A percentile compares a stretch with the other conserved stretches of the same genome.
These are phyloP conservation scores for Medicago lupulina DNA, from an alignment of 306 rosid genomes.

Conservation along the genomic window DNA sequence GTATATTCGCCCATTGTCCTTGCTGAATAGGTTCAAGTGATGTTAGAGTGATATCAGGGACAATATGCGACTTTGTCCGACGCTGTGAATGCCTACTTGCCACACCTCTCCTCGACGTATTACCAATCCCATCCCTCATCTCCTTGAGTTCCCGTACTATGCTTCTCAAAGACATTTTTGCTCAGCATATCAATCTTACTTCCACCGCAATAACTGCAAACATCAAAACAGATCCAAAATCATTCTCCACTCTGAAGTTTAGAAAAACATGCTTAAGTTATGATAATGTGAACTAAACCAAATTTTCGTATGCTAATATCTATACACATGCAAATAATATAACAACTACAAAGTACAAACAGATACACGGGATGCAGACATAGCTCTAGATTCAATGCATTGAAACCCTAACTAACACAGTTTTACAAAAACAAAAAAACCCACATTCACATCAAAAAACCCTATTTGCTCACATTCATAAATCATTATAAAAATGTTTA, in stretches of 20 bases:
- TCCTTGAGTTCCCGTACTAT: constrained; percentile 69
- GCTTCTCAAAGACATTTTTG: constrained; percentile 71
- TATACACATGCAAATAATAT: constrained; percentile 10
- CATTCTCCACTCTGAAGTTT: not conserved
- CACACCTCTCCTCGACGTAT: constrained; percentile 63
- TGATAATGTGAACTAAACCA: constrained; percentile 20
- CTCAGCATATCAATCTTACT: constrained; percentile 52
- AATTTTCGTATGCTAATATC: constrained; percentile 3
- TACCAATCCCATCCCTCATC: constrained; percentile 77
- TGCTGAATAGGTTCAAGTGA: constrained; percentile 48
- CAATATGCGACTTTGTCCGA: constrained; percentile 71
- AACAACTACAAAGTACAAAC: not conserved
- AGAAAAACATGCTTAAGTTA: constrained; percentile 5
- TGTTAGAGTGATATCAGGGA: constrained; percentile 61
- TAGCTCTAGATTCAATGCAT: constrained; percentile 34
- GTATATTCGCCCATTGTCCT: constrained; percentile 77
- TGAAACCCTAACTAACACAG: constrained; percentile 31
- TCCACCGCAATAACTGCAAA: constrained; percentile 44
- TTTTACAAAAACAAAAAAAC: constrained; percentile 8
- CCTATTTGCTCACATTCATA: constrained; percentile 10
- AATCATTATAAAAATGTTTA: not conserved
- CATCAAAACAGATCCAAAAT: constrained; percentile 10
- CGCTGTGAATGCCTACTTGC: constrained; percentile 63
- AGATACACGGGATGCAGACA: constrained; percentile 5
- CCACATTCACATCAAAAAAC: constrained; percentile 1